Percentiles rank a stretch among this genome's conserved stretches.
These are phyloP conservation scores for Chenopodium berlandieri DNA, from an alignment of 148 eudicot species.

Conservation along the genomic window DNA sequence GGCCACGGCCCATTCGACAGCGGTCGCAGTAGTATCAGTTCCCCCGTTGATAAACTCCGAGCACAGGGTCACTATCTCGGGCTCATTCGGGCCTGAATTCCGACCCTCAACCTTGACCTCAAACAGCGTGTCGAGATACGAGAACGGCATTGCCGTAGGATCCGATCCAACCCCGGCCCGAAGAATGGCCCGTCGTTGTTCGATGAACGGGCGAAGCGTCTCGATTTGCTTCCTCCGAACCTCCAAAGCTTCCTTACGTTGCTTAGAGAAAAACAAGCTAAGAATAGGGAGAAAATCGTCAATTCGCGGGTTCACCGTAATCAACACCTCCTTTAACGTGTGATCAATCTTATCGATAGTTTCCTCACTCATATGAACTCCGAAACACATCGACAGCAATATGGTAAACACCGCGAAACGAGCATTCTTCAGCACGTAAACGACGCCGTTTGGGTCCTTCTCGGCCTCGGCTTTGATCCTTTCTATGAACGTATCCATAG, in stretches of 20 bases:
- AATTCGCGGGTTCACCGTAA: constrained; percentile 65
- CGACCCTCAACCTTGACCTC: constrained; percentile 69
- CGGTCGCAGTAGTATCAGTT: constrained; percentile 86
- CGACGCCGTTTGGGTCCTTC: constrained; percentile 46
- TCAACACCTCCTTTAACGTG: constrained; percentile 68
- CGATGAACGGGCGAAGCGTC: constrained; percentile 55
- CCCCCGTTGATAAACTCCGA: constrained; percentile 93
- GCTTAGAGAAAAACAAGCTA: constrained; percentile 69
- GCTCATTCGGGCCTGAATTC: constrained; percentile 43
- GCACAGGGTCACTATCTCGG: constrained; percentile 80
- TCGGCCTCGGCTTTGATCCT: constrained; percentile 53
- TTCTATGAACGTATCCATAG: constrained; percentile 64
- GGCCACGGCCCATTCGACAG: constrained; percentile 86
- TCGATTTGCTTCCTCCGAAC: constrained; percentile 66
- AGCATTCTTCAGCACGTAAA: constrained; percentile 58
- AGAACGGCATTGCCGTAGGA: constrained; percentile 50
- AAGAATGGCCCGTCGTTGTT: constrained; percentile 45
- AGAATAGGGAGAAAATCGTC: constrained; percentile 79
- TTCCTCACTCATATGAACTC: constrained; percentile 81
- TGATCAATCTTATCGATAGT: constrained; percentile 57
- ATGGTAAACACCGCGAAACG: constrained; percentile 79
- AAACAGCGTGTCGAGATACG: constrained; percentile 78
- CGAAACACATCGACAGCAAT: constrained; percentile 74
- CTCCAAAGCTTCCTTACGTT: constrained; percentile 46
- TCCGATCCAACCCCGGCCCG: constrained; percentile 39